These are phyloP conservation scores for Malassezia sp. DNA, from an alignment of 1,284 basidiomycete genomes.

Conservation along the genomic window DNA sequence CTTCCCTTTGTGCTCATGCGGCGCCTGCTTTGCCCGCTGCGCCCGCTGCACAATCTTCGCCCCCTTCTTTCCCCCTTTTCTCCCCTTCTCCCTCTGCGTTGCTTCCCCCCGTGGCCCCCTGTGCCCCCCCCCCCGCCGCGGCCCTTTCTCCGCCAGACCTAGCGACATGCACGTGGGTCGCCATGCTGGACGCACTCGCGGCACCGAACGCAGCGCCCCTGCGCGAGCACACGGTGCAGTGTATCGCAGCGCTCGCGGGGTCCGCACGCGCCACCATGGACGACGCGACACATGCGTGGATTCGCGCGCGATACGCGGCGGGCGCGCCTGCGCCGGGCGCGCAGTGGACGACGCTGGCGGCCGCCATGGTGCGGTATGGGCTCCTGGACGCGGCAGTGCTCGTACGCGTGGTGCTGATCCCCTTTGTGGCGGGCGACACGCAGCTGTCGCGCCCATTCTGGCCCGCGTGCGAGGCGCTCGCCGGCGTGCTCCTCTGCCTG, in stretches of 20 bases:
- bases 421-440: constrained; percentile 1
- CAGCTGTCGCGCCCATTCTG: not conserved
- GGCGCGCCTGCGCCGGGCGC: not conserved
- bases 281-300: constrained; percentile 2
- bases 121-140: constrained; percentile 3
- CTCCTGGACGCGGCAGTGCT: constrained; percentile 3
- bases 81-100: too few relatives aligned
- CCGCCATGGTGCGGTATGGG: constrained; percentile 2
- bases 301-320: constrained; percentile 1
- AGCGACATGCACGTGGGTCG: too few relatives aligned
- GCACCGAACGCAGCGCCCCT: not conserved
- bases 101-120: too few relatives aligned
- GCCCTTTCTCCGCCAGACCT: too few relatives aligned
- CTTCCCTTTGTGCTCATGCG: too few relatives aligned
- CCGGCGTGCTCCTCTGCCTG: constrained; percentile 3
- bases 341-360: not conserved
- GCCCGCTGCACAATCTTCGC: too few relatives aligned
- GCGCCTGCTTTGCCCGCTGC: too few relatives aligned
- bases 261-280: constrained; percentile 8
- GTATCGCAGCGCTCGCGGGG: constrained; percentile 7
- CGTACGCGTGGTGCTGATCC: constrained; percentile 1
- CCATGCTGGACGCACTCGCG: not conserved
- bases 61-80: too few relatives aligned
- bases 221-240: not conserved
- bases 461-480: constrained; percentile 1